Evolutionary conservation across 495 filamentous ascomycete species (phyloP).

Genomic region (Podospora pseudocomata): DNA sequence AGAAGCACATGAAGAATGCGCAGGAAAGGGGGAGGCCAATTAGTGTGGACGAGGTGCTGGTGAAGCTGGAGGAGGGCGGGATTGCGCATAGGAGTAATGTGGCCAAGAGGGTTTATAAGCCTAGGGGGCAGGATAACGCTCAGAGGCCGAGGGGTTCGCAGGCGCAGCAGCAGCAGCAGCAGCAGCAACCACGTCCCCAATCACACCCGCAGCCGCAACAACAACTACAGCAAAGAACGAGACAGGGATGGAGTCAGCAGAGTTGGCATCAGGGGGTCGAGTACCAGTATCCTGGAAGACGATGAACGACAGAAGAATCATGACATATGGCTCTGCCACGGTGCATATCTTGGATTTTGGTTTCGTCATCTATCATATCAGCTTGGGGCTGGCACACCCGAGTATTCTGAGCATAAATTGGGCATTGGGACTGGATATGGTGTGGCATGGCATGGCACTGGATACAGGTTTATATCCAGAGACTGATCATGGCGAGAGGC

Average conservation of each 20-base stretch:
- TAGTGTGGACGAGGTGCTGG: background rate
- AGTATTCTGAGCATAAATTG: background rate
- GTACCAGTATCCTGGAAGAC: background rate
- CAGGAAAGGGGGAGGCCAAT: background rate
- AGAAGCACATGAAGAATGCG: background rate
- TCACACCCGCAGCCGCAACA: background rate
- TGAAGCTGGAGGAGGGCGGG: constrained; percentile 3
- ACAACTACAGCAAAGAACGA: background rate
- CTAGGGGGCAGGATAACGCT: background rate
- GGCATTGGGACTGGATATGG: background rate
- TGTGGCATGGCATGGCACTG: background rate
- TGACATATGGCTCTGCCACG: background rate
- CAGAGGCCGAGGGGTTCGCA: background rate
- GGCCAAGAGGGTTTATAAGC: background rate
- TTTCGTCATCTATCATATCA: background rate
- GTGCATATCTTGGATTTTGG: background rate
- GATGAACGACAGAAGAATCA: background rate
- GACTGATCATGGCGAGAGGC: too few species aligned
- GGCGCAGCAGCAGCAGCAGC: background rate
- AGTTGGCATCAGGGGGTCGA: background rate
- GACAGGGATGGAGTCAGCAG: background rate
- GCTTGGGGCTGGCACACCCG: background rate
- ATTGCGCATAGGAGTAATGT: background rate
- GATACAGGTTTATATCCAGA: too few species aligned
- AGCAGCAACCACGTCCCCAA: background rate